A percentile compares a stretch with the other conserved stretches of the same genome.
phyloP scores from a whole-genome alignment of 768 basidiomycete species.

The Trametes meyenii region DNA sequence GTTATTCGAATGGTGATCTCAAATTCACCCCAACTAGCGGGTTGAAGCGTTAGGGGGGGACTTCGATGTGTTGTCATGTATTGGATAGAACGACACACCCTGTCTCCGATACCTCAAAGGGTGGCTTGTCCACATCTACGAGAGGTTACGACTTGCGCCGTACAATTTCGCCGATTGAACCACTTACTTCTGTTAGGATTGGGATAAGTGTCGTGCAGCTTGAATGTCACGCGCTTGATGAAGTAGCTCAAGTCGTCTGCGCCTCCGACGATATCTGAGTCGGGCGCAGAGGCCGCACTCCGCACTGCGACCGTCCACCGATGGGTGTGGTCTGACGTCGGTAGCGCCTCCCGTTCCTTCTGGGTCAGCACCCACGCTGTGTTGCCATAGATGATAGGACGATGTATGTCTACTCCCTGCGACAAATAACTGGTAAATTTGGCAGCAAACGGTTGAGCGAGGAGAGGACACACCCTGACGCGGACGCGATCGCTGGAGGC shows the following conservation, averaged over 20 bases:
- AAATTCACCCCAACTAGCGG: constrained; percentile 96
- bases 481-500: constrained; percentile 74
- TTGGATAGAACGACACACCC: constrained; percentile 53
- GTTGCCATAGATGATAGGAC: constrained; percentile 96
- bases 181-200: constrained; percentile 85
- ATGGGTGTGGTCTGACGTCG: constrained; percentile 83
- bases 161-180: neutral
- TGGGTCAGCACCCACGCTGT: constrained; percentile 77
- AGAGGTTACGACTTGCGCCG: constrained; percentile 4
- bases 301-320: constrained; percentile 96
- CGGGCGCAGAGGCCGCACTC: constrained; percentile 75
- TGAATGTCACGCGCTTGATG: constrained; percentile 96
- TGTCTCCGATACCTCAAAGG: constrained; percentile 95
- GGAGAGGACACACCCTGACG: constrained; percentile 63
- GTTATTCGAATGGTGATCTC: constrained; percentile 91
- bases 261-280: constrained; percentile 81
- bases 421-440: constrained; percentile 6
- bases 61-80: neutral
- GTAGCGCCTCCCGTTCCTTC: constrained; percentile 63
- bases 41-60: neutral
- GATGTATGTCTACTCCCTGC: constrained; percentile 83
- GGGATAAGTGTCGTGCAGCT: constrained; percentile 94
- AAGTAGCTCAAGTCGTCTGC: constrained; percentile 90
- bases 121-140: constrained; percentile 87
- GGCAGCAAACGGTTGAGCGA: constrained; percentile 10